phyloP scores from a whole-genome alignment of 768 basidiomycete genomes.

The Agaricus sinodeliciosus region DNA sequence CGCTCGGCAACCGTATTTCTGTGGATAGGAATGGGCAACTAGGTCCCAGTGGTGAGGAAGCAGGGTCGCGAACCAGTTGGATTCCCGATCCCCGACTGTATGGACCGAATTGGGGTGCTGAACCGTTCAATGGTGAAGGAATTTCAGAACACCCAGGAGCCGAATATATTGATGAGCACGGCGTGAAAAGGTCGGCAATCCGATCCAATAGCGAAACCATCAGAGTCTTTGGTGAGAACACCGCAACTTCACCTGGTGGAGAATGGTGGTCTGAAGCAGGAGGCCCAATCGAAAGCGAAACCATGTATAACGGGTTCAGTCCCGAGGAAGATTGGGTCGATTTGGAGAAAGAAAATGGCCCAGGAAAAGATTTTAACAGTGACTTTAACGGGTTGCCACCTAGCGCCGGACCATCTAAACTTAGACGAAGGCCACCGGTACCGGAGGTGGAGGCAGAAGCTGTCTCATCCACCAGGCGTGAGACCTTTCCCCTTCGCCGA shows the following conservation, averaged over 20 bases:
- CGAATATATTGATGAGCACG: slow-evolving; percentile 30
- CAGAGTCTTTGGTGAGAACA: slow-evolving; percentile 6
- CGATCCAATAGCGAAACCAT: not conserved
- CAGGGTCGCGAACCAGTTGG: slow-evolving; percentile 21
- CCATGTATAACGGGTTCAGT: slow-evolving; percentile 15
- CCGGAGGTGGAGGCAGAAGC: slow-evolving; percentile 30
- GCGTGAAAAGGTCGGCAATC: slow-evolving; percentile 16
- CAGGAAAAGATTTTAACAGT: slow-evolving; percentile 29
- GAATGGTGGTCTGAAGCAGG: slow-evolving; percentile 3
- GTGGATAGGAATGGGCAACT: slow-evolving; percentile 46
- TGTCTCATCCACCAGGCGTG: slow-evolving; percentile 35
- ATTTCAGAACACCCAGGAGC: slow-evolving; percentile 19
- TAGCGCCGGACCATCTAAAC: slow-evolving; percentile 28
- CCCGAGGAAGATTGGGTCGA: slow-evolving; percentile 57
- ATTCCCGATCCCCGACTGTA: slow-evolving; percentile 49
- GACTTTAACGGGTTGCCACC: slow-evolving; percentile 31
- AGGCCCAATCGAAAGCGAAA: slow-evolving; percentile 2
- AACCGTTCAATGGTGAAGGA: slow-evolving; percentile 6
- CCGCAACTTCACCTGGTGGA: slow-evolving; percentile 12
- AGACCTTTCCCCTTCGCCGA: slow-evolving; percentile 58
- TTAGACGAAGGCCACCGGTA: slow-evolving; percentile 27
- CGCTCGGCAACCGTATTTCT: slow-evolving; percentile 51
- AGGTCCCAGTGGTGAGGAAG: slow-evolving; percentile 24
- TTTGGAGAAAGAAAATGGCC: slow-evolving; percentile 35
- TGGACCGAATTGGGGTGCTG: slow-evolving; percentile 47